Conservation (phyloP, 2,329 filamentous ascomycete genomes). For the Niveomyces coronatus region DNA sequence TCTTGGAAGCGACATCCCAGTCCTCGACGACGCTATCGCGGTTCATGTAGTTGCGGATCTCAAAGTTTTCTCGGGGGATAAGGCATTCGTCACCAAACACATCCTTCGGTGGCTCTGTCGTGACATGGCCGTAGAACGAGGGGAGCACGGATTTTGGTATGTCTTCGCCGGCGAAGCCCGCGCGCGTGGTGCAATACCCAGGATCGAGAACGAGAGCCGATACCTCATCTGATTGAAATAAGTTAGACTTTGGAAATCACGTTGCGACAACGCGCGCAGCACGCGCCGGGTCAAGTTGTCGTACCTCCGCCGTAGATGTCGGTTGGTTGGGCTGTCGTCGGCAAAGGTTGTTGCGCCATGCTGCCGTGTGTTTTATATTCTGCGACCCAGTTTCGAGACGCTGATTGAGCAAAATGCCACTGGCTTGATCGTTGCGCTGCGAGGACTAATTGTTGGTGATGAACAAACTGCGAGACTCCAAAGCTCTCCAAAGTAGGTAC, state of each 20-base stretch:
- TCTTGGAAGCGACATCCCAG: conserved; percentile 80
- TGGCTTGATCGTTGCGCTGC: conserved; percentile 12
- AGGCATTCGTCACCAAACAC: conserved; percentile 89
- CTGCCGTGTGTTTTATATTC: conserved; percentile 14
- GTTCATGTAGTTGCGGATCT: conserved; percentile 87
- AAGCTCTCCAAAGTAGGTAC: too few relatives aligned
- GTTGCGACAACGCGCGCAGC: conserved; percentile 5
- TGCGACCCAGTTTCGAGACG: conserved; percentile 3
- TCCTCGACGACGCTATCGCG: conserved; percentile 86
- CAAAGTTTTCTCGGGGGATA: conserved; percentile 62
- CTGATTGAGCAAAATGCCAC: conserved; percentile 17
- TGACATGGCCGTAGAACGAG: conserved; percentile 69
- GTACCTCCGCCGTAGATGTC: conserved; percentile 55
- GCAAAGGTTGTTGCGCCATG: conserved; percentile 48
- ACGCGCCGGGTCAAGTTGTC: conserved; percentile 12
- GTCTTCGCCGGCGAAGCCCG: conserved; percentile 96
- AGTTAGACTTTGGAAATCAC: conserved; percentile 3
- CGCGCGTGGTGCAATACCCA: conserved; percentile 82
- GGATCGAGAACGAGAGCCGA: conserved; percentile 94
- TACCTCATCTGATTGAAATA: conserved; percentile 67
- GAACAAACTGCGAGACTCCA: conserved; percentile 4
- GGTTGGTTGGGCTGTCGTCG: conserved; percentile 46
- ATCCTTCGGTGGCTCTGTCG: conserved; percentile 35
- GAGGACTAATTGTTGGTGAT: conserved; percentile 3
- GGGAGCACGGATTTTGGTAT: conserved; percentile 88